Conservation (phyloP, 192 early-diverging fungal species). For the Coemansia sp. region DNA sequence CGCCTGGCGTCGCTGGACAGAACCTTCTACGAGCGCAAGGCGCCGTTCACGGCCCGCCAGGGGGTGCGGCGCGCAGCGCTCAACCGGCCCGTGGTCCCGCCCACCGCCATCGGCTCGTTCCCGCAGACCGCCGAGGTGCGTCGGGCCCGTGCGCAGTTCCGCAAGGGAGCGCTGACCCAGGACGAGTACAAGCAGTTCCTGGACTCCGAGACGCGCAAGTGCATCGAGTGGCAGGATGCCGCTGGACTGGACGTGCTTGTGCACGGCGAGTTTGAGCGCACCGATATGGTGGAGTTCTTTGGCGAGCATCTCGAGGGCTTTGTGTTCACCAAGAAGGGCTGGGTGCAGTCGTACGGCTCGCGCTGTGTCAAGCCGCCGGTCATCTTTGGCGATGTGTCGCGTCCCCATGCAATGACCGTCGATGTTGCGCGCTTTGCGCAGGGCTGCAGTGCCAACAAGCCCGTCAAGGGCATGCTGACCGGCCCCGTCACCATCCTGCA, state of each 20-base stretch:
- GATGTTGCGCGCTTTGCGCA: conserved; percentile 83
- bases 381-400: conserved; percentile 94
- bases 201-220: conserved; percentile 79
- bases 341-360: conserved; percentile 97
- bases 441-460: conserved; percentile 74
- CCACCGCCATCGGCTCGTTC: conserved; percentile 98
- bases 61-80: conserved; percentile 70
- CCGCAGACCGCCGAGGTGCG: conserved; percentile 98
- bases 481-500: conserved; percentile 97
- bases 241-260: conserved; percentile 92
- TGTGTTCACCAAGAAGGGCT: conserved; percentile 93
- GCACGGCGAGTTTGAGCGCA: conserved; percentile 98
- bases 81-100: conserved; percentile 89
- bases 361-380: conserved; percentile 97
- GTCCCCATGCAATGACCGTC: conserved; percentile 92
- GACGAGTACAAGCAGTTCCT: conserved; percentile 80
- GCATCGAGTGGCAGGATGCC: conserved; percentile 87
- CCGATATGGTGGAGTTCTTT: conserved; percentile 96
- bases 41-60: conserved; percentile 71
- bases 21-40: conserved; percentile 73
- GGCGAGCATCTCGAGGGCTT: conserved; percentile 92
- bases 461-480: conserved; percentile 99
- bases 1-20: conserved; percentile 65
- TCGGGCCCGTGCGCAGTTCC: conserved; percentile 84
- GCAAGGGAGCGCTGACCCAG: conserved; percentile 72